Percentiles rank a stretch among this genome's conserved stretches.
phyloP scores from a whole-genome alignment of 495 filamentous ascomycete genomes.

The Tuber borchii region DNA sequence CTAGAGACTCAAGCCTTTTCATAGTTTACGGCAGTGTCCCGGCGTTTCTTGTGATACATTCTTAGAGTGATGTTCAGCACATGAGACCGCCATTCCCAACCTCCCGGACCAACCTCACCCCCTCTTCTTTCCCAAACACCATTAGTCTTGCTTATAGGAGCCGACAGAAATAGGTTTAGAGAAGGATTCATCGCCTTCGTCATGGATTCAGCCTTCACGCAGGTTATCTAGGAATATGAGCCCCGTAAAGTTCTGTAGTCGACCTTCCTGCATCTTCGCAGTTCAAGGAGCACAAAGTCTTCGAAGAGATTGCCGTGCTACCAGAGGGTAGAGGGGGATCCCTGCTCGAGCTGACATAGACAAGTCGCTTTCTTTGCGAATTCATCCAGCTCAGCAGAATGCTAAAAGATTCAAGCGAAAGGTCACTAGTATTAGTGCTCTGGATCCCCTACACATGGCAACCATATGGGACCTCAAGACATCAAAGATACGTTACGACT shows the following conservation, averaged over 20 bases:
- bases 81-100: neutral
- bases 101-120: neutral
- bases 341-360: slow-evolving; percentile 42
- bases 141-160: neutral
- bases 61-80: neutral
- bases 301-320: slow-evolving; percentile 46
- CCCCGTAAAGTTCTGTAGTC: slow-evolving; percentile 9
- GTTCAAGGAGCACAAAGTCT: slow-evolving; percentile 38
- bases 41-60: neutral
- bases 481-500: slow-evolving; percentile 51
- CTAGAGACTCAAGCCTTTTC: neutral
- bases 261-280: neutral
- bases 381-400: slow-evolving; percentile 52
- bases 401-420: slow-evolving; percentile 54
- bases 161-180: neutral
- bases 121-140: neutral
- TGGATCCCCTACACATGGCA: slow-evolving; percentile 55
- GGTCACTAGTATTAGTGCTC: slow-evolving; percentile 58
- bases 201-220: neutral
- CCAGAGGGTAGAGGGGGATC: slow-evolving; percentile 48
- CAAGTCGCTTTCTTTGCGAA: slow-evolving; percentile 49
- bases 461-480: slow-evolving; percentile 57
- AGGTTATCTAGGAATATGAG: slow-evolving; percentile 5
- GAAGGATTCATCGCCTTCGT: neutral
- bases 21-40: neutral